These are phyloP conservation scores for Ganoderma resinaceum DNA, from an alignment of 1,284 basidiomycete genomes.

Conservation along the genomic window DNA sequence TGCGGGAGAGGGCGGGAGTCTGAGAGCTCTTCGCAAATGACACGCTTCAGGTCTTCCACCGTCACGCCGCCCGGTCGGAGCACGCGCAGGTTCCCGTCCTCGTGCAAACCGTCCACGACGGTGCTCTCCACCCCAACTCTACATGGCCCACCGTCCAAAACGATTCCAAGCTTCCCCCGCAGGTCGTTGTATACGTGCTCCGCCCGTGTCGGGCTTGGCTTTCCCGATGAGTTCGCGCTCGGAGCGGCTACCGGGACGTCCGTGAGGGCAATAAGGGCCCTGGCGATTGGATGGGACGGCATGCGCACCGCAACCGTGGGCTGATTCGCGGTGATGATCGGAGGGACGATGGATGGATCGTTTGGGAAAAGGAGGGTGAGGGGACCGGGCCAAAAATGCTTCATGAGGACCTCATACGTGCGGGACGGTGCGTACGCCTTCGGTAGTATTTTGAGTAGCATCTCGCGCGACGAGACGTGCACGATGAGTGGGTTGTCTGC, in stretches of 20 bases:
- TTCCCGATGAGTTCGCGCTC: slow-evolving; percentile 94
- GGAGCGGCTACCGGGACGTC: slow-evolving; percentile 91
- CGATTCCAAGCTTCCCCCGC: slow-evolving; percentile 74
- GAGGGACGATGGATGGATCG: slow-evolving; percentile 61
- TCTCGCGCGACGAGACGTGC: slow-evolving; percentile 87
- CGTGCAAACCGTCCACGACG: slow-evolving; percentile 86
- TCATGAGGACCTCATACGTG: slow-evolving; percentile 78
- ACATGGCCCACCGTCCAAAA: slow-evolving; percentile 94
- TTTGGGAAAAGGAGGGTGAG: slow-evolving; percentile 93
- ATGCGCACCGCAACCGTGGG: slow-evolving; percentile 92
- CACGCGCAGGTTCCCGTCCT: slow-evolving; percentile 81
- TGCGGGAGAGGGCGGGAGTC: slow-evolving; percentile 48
- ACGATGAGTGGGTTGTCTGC: slow-evolving; percentile 98
- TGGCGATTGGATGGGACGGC: slow-evolving; percentile 92
- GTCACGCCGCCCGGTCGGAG: slow-evolving; percentile 94
- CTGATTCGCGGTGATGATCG: slow-evolving; percentile 79
- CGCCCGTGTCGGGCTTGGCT: slow-evolving; percentile 94
- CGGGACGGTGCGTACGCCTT: slow-evolving; percentile 61
- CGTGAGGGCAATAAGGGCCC: slow-evolving; percentile 84
- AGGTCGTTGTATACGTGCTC: slow-evolving; percentile 88
- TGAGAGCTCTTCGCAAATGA: slow-evolving; percentile 54
- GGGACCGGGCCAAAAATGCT: slow-evolving; percentile 94
- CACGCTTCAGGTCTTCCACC: slow-evolving; percentile 83
- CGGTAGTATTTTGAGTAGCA: slow-evolving; percentile 83
- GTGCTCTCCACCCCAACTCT: slow-evolving; percentile 95